Evolutionary conservation across 225 moss, liverwort and hornwort species (phyloP).

Genomic region (Marchantia paleacea): DNA sequence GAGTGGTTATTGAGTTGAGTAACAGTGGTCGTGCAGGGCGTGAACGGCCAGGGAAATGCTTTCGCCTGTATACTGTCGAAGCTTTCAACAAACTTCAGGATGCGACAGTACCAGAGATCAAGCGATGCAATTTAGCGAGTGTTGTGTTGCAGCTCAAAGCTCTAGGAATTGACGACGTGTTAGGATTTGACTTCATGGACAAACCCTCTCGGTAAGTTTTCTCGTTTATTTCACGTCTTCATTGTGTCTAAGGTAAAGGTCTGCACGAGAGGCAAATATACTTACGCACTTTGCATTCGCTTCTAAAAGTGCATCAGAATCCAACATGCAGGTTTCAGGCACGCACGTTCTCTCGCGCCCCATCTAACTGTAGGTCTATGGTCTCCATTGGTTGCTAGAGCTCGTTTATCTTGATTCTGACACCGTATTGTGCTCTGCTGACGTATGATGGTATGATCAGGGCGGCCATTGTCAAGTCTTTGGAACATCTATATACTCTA

Average conservation of each 20-base stretch:
- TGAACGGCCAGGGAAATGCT: constrained; percentile 95
- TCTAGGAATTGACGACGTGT: constrained; percentile 87
- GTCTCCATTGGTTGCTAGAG: too few species aligned
- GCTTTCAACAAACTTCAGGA: constrained; percentile 73
- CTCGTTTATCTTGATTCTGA: background rate
- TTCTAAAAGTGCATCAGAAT: too few species aligned
- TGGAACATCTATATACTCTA: constrained; percentile 87
- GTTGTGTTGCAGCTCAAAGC: constrained; percentile 96
- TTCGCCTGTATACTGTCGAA: constrained; percentile 83
- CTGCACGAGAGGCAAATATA: too few species aligned
- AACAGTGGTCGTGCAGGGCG: constrained; percentile 99
- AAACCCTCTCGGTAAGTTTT: constrained; percentile 72
- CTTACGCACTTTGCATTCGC: too few species aligned
- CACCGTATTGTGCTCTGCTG: background rate
- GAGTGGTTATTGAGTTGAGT: constrained; percentile 41
- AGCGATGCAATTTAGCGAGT: constrained; percentile 86
- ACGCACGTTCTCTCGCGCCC: too few species aligned
- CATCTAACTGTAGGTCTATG: too few species aligned
- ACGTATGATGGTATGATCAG: constrained; percentile 35
- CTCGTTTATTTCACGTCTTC: too few species aligned
- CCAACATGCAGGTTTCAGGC: too few species aligned
- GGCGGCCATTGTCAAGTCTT: constrained; percentile 84
- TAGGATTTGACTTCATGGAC: constrained; percentile 97
- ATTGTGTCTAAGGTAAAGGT: too few species aligned
- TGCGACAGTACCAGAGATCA: constrained; percentile 87